Evolutionary conservation across 805 yeast genomes (phyloP), one percentile per base, ranked within the genome.

Genomic region (Suhomyces canberraensis): DNA sequence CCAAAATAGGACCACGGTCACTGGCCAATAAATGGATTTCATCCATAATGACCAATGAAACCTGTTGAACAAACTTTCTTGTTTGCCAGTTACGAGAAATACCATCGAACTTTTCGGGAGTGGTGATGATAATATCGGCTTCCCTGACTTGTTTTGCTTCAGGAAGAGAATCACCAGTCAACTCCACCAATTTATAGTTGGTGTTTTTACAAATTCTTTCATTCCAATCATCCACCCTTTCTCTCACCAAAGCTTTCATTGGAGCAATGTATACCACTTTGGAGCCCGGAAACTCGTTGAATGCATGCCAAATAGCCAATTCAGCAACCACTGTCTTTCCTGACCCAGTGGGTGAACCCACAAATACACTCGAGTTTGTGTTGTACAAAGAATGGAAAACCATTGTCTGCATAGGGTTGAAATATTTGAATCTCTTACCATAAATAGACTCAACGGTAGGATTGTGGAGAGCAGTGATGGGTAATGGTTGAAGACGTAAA

Each of bases 401-500:
- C 98, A 91, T 91, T 0, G 98, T 91, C 62, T 93, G 98, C 96
- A 93, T 90, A 3, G 98, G 98, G 56, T 93, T 93, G 73, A 93
- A 93, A 61, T 85, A 91, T 39, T 76, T 76, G 68, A 93, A 93
- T 47, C 73, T 78, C 5, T 58, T 40, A 3, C 70, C 64, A 56
- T 93, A 93, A 28, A 90, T 79, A 4, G 66, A 53, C 54, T 90
- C 95, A 30, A 87, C 60, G 11, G 70, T 66, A 1, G 72, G 61
- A 53, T 89, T 72, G 39, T 88, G 85, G 21, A 91, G 66, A 0
- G 97, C 97, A 0, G 82, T 61, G 0, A 81, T 67, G 0, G 98
- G 97, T 21, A 93, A 68, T 1, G 98, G 98, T 41, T 89, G 89
- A 33, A 93, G 59, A 37, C 82, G 73, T 44, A 90, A 66, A 25